Evolutionary conservation across 148 eudicot species (phyloP), one percentile per base, ranked within the genome.

Genomic region (Silene latifolia): DNA sequence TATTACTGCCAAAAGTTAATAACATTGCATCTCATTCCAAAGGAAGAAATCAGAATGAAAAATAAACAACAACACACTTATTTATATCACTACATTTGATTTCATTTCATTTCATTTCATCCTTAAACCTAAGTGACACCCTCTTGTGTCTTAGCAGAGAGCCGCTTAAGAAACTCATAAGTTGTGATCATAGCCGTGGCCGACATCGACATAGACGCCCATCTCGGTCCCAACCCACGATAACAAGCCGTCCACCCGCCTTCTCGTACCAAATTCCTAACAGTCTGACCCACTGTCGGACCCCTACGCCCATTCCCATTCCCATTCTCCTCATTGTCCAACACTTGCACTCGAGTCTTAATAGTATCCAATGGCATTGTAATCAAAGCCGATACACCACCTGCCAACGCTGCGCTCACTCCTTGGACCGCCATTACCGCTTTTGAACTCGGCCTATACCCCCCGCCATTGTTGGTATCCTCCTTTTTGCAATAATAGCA

Each of bases 171-270:
- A 47, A 89, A 84, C 87, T 89, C 93, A 48, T 89, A 89, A 3
- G 93, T 89, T 5, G 93, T 89, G 74, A 89, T 89, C 93, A 89
- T 89, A 2, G 90, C 85, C 35, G 93, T 87, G 0, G 93, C 93
- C 0, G 93, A 89, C 88, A 89, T 74, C 11, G 93, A 89, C 90
- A 89, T 87, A 0, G 90, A 89, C 4, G 87, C 90, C 84, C 93
- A 89, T n/a, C 93, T 77, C 14, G 93, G 93, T 21, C 93, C 89
- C 61, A 89, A 73, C 15, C 93, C 93, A 32, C 93, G 72, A 19
- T 86, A 89, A 70, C 93, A 89, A 54, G 93, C 93, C 18, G 80
- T 74, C 93, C 93, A 89, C 23, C 93, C 93, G 9, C 93, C 93
- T 80, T 87, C 93, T 65, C 84, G 76, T 10, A 89, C 84, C 77